These are phyloP conservation scores for Lavandula angustifolia DNA, from an alignment of 257 asterid genomes.

Conservation along the genomic window DNA sequence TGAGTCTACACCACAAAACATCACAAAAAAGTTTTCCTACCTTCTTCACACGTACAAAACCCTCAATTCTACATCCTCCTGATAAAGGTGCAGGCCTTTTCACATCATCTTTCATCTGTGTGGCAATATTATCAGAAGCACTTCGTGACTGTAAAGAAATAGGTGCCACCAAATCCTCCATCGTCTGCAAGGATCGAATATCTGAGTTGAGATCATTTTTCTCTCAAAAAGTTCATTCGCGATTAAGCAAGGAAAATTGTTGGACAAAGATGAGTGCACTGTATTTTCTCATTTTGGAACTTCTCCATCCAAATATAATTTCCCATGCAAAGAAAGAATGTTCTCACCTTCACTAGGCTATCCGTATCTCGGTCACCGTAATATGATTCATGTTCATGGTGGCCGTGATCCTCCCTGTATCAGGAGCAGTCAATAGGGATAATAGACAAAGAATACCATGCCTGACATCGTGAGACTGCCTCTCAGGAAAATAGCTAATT, in stretches of 20 bases:
- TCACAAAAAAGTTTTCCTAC: conserved; percentile 39
- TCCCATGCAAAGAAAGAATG: conserved; percentile 15
- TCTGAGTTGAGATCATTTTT: conserved; percentile 3
- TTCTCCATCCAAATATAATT: conserved; percentile 21
- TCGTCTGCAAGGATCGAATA: conserved; percentile 57
- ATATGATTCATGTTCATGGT: conserved; percentile 93
- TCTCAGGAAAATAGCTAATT: neutral
- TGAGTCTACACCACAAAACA: neutral
- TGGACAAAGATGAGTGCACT: conserved; percentile 7
- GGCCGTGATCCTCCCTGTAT: conserved; percentile 83
- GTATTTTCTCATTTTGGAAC: conserved; percentile 21
- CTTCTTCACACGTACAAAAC: conserved; percentile 95
- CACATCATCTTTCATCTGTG: conserved; percentile 39
- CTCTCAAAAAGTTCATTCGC: neutral
- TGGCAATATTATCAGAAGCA: conserved; percentile 47
- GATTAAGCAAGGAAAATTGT: conserved; percentile 9
- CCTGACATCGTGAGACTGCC: neutral
- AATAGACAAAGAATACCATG: neutral
- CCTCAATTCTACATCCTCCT: conserved; percentile 97
- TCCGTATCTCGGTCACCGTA: conserved; percentile 97
- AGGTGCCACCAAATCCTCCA: conserved; percentile 84
- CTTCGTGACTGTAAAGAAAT: conserved; percentile 59
- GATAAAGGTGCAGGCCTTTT: conserved; percentile 89
- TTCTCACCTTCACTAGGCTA: conserved; percentile 77
- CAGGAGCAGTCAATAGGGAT: conserved; percentile 22